Base-by-base conservation (phyloP, 176 grass and related monocot species). In the Canna indica region DNA sequence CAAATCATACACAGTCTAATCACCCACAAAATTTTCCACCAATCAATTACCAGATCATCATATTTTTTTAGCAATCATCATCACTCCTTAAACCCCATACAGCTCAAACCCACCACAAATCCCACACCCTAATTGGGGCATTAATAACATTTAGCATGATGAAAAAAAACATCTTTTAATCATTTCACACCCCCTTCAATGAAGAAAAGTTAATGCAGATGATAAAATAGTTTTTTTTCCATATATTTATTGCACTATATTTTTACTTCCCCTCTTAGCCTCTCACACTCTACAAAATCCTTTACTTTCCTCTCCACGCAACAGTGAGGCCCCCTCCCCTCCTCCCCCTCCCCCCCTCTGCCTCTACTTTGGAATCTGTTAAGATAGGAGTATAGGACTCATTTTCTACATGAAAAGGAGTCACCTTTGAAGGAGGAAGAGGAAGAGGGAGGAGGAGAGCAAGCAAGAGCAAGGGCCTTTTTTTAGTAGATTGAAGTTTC, bases 201-300 rank as follows among this genome's bases (percentile, higher is more conserved):
- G n/a, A n/a, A n/a, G n/a, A 39, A 39, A 11, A 10, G 41, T 44
- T 11, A 4, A 44, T 44, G 4, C 9, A 44, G 41, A 44, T 10
- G 5, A 11, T 44, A 44, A 11, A 44, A 44, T 44, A 44, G n/a
- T n/a, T n/a, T n/a, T n/a, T n/a, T n/a, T n/a, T n/a, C n/a, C 8
- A 39, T 39, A 39, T 39, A 39, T 44, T 10, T 8, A 44, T 5
- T 44, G 41, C 7, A 44, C 7, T 69, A 60, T 36, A 30, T 39
- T 46, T 36, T 39, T 67, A 72, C 77, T 71, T 71, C 69, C 73
- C 54, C 69, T 76, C 46, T 41, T 44, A 18, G 65, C 77, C 36
- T 65, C 22, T 66, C 62, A 45, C 27, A 24, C 41, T 69, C 69
- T 73, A 64, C 69, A 72, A 77, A 80, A 79, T 57, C 66, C 77